These are phyloP conservation scores for Exserohilum rostratum DNA, from an alignment of 2,329 filamentous ascomycete genomes.

Conservation along the genomic window DNA sequence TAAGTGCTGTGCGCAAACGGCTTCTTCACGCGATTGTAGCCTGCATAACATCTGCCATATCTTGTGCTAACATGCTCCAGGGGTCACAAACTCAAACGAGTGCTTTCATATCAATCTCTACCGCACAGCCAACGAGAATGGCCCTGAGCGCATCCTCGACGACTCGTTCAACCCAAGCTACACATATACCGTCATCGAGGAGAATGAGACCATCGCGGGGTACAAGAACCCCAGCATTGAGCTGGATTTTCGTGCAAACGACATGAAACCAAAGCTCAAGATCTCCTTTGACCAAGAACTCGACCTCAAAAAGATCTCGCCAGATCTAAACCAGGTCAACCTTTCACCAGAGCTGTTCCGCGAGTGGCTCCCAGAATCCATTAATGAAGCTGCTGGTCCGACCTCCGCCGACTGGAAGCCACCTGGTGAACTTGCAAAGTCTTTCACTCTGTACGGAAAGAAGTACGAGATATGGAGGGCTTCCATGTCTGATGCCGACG, in stretches of 20 bases:
- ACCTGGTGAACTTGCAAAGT: conserved; percentile 73
- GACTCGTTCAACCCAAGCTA: conserved; percentile 80
- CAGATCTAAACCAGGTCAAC: conserved; percentile 68
- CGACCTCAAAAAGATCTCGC: conserved; percentile 69
- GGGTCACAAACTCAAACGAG: conserved; percentile 46
- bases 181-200: conserved; percentile 90
- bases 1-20: conserved; percentile 20
- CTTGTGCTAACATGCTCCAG: conserved; percentile 20
- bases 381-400: conserved; percentile 40
- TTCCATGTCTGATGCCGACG: conserved; percentile 70
- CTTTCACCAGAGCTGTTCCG: conserved; percentile 64
- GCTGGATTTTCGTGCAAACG: conserved; percentile 71
- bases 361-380: conserved; percentile 50
- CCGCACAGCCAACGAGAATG: conserved; percentile 30
- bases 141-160: conserved; percentile 54
- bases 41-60: background rate
- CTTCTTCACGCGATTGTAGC: background rate
- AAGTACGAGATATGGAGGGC: conserved; percentile 86
- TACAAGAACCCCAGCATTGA: conserved; percentile 82
- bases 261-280: conserved; percentile 78
- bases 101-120: conserved; percentile 48
- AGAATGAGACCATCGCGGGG: conserved; percentile 90
- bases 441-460: conserved; percentile 65
- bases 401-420: conserved; percentile 63
- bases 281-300: conserved; percentile 75